Base-by-base conservation (phyloP, 148 eudicot species). In the Heliamphora exappendiculata region DNA sequence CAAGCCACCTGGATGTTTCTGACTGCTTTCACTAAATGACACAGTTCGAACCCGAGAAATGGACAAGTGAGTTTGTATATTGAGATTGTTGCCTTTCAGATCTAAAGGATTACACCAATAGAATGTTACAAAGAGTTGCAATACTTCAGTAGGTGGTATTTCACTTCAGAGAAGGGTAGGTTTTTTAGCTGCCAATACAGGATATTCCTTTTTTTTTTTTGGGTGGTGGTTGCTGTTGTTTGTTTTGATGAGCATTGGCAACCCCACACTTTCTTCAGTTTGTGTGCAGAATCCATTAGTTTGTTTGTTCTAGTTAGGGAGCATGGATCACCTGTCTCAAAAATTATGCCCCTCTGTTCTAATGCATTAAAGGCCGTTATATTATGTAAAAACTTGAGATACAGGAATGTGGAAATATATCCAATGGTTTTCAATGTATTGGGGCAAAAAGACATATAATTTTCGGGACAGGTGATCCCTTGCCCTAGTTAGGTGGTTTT, bases 1-100 rank as follows among this genome's bases (percentile, higher is more conserved):
- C 97, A 67, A 85, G 77, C 60, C 89, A 84, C 78, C 91, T 95
- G 49, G 78, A 85, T 70, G 99, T 95, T 70, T 74, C 88, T 7
- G 81, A 86, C 77, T 83, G 86, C 78, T 94, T 94, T 73, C 82
- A 75, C 75, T 81, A 29, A 74, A 57, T 50, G 57, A 67, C 22
- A 51, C 47, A 37, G 75, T 78, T 69, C 57, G 29, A 33, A 51
- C 34, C 63, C 64, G 37, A 4, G 49, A 39, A 57, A 13, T 12
- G 7, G 51, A 55, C 44, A 74, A 58, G 29, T 53, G 53, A 13
- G 41, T 47, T 33, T 67, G 75, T 73, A 66, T 45, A 60, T 66
- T 73, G 33, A 67, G 55, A 72, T 68, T 69, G 72, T 57, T 29
- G 55, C 72, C 22, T 67, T 73, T 60, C 45, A 54, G 77, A 54